Base-by-base conservation (phyloP, 208 protist species). In the Acanthamoeba rhysodes region DNA sequence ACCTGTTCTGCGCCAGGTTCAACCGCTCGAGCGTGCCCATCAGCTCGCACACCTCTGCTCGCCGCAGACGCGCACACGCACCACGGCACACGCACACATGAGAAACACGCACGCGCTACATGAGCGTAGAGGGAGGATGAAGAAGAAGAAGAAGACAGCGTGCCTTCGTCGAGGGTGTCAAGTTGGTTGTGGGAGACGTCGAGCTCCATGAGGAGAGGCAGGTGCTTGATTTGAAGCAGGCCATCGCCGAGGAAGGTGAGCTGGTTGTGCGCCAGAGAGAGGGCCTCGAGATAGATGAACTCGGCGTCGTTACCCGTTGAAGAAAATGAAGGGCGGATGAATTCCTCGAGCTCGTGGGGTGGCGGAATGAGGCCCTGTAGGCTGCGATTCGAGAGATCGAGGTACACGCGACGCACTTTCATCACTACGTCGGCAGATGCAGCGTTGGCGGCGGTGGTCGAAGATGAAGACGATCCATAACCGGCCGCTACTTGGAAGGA, bases 11-110 rank as follows among this genome's bases (percentile, higher is more conserved):
- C 14, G 85, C 24, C 53, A 91, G 12, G 62, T 70, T 91, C n/a
- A 91, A 29, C 27, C 85, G 85, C 85, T 91, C 85, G n/a, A 91
- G 85, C 48, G 85, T 91, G 32, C 85, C 85, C 85, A 91, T 91
- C 85, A 91, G 57, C 53, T 91, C 85, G 41, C 85, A 91, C 62
- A 70, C 53, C 32, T 91, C 85, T 91, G 85, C 20, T 4, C 29
- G 24, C 24, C 16, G 24, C 62, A 70, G 5, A 70, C n/a, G 24
- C n/a, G 16, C n/a, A 32, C 24, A 70, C 16, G 24, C 16, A 70
- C 16, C 4, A 6, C 6, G 5, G 24, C 62, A 70, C 16, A 70
- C 16, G 6, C 16, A 70, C 16, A 70, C 62, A 70, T 12, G 24
- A 12, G 5, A 48, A 7, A 80, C 72, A 80, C 10, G 20, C 10